Percentiles rank a stretch among this genome's conserved stretches.
These are phyloP conservation scores for Perilla frutescens DNA, from an alignment of 257 asterid species.

Conservation along the genomic window DNA sequence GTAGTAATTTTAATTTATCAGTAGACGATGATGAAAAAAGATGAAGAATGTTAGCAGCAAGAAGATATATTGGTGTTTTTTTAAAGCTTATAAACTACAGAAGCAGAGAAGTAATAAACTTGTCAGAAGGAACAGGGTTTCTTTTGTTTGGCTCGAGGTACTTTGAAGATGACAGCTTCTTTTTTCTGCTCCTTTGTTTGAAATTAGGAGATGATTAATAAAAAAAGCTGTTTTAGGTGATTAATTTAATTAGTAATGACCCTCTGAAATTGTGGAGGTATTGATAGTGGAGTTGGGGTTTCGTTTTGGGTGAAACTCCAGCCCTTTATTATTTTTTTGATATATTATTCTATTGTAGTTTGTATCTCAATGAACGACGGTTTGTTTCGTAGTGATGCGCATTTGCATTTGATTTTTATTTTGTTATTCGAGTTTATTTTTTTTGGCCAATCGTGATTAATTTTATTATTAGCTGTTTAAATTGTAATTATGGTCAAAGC, in stretches of 20 bases:
- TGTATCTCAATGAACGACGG: conserved; percentile 27
- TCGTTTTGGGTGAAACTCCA: conserved; percentile 51
- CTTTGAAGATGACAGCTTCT: conserved; percentile 41
- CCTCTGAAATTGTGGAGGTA: conserved; percentile 37
- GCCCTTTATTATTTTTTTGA: conserved; percentile 25
- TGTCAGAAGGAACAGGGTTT: conserved; percentile 24
- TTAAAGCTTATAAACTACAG: conserved; percentile 9
- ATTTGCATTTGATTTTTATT: conserved; percentile 23
- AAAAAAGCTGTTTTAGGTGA: conserved; percentile 23
- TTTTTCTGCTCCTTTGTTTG: conserved; percentile 32
- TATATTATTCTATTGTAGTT: conserved; percentile 9
- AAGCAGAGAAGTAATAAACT: conserved; percentile 7
- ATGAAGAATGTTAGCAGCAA: conserved; percentile 34
- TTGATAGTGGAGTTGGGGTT: conserved; percentile 39
- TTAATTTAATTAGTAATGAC: not conserved
- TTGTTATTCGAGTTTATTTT: not conserved
- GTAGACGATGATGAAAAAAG: conserved; percentile 38
- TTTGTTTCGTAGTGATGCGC: conserved; percentile 38
- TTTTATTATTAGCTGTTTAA: not conserved
- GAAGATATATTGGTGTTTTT: conserved; percentile 17
- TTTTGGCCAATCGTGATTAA: not conserved
- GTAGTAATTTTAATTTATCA: conserved; percentile 23
- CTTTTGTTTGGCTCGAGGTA: conserved; percentile 47
- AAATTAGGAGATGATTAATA: conserved; percentile 28
- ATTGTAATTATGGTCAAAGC: conserved; percentile 44